Percentiles rank a stretch among this genome's conserved stretches.
Conservation (phyloP, 805 yeast species). For the Candida namnaoensis region DNA sequence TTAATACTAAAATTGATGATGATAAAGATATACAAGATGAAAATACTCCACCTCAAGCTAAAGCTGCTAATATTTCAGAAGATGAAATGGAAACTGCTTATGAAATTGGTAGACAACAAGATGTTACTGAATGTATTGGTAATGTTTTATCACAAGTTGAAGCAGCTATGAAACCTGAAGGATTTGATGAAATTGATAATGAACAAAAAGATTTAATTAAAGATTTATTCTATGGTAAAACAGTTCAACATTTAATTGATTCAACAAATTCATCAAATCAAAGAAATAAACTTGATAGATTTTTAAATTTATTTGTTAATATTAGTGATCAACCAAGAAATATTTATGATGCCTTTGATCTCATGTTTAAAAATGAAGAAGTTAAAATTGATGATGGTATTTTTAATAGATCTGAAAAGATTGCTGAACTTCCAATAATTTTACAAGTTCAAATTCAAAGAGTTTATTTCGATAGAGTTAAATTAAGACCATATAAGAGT, state of each 20-base stretch:
- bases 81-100: conserved; percentile 69
- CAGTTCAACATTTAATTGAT: conserved; percentile 67
- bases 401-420: conserved; percentile 65
- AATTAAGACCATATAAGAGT: conserved; percentile 71
- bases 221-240: conserved; percentile 74
- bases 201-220: conserved; percentile 84
- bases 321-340: conserved; percentile 84
- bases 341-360: conserved; percentile 85
- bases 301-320: conserved; percentile 73
- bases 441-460: conserved; percentile 91
- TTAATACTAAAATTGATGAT: background rate
- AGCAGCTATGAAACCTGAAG: conserved; percentile 68
- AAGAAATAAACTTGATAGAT: conserved; percentile 61
- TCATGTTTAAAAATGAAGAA: conserved; percentile 68
- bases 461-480: conserved; percentile 77
- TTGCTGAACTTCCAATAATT: conserved; percentile 67
- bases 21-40: background rate
- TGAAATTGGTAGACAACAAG: conserved; percentile 89
- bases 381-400: conserved; percentile 56
- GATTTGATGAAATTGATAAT: conserved; percentile 52
- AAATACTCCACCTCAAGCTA: conserved; percentile 4
- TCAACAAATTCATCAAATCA: conserved; percentile 23
- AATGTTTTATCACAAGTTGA: conserved; percentile 88
- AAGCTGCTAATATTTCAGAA: conserved; percentile 25
- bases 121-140: conserved; percentile 94